Base-by-base conservation (phyloP, 495 filamentous ascomycete species). In the Thermochaetoides thermophila region DNA sequence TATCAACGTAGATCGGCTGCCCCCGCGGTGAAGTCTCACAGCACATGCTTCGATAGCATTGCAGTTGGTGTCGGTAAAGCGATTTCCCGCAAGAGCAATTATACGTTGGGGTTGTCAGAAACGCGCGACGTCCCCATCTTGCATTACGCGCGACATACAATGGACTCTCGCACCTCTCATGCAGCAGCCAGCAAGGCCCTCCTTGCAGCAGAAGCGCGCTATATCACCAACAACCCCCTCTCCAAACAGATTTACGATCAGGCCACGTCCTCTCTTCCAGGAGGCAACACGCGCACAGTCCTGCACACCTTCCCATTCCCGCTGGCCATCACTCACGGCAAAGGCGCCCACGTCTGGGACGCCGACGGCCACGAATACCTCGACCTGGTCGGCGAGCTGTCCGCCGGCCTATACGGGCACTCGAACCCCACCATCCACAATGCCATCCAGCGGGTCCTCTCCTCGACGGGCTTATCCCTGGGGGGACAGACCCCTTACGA, bases 271-370 rank as follows among this genome's bases (percentile, higher is more conserved):
- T 43, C 52, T 25, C 49, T 75, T 3, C 73, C 73, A 0, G 73
- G 73, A 11, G 74, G 74, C 25, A 78, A 76, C 43, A 78, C 74
- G 9, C 54, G 74, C 12, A 68, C 64, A 2, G 52, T 74, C 2
- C 55, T 78, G 0, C 61, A 74, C 48, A 59, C 57, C n/a, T 46
- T 45, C 3, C 73, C 74, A 0, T 78, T 74, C 36, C 72, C 72
- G 0, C 35, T 76, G 11, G 52, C 50, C 41, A 56, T 66, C 50
- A 48, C 42, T 32, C 57, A 34, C 16, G 65, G 59, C 17, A 39
- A 53, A 36, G 61, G 36, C 2, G 50, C 49, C 32, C 52, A 40
- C 15, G 40, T 68, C 19, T 55, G 40, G 35, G 64, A 54, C 33
- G 46, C 50, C 17, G 68, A 71, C 37, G 52, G 49, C 1, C 46